Base-by-base conservation (phyloP, 306 rosid species). In the Arachis hypogaea region DNA sequence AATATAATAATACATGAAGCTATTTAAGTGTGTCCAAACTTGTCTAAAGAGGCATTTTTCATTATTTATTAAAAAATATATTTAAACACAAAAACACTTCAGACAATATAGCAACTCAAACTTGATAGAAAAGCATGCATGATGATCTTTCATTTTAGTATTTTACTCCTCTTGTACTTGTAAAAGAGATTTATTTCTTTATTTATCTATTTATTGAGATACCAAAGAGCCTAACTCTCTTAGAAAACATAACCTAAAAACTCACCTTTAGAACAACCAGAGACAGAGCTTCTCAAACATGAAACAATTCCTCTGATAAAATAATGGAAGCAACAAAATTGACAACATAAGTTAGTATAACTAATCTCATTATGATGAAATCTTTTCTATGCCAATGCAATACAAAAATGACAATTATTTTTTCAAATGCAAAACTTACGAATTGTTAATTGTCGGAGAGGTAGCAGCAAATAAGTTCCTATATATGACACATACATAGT, bases 381-480 rank as follows among this genome's bases (percentile, higher is more conserved):
- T 33, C 38, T 4, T 33, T 33, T 0, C n/a, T 47, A 33, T 9
- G 42, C 2, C 54, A 36, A 12, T 36, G 22, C 28, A 45, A 9
- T 16, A 11, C 3, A 59, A 30, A 2, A 42, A 16, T 50, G 51
- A 9, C 60, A 38, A 42, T 28, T 11, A 11, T 65, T 33, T 3
- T 28, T 33, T 2, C 36, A 43, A 51, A 43, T 9, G 18, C 16
- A 22, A 14, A 43, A 80, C 84, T 80, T 72, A 83, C 87, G 70
- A 63, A 79, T 51, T 9, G 73, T 73, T 80, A 28, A 5, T 30
- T 4, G 22, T 71, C 42, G 5, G 63, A 7, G 82, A 74, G 65
- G 68, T 80, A 50, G 80, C 67, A 76, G 80, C 67, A 80, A 83
- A 83, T 67, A 80, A 69, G 66, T 83, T 83, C 82, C 87, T 83